phyloP scores from a whole-genome alignment of 2,329 filamentous ascomycete species.

The Didymella pinodella region DNA sequence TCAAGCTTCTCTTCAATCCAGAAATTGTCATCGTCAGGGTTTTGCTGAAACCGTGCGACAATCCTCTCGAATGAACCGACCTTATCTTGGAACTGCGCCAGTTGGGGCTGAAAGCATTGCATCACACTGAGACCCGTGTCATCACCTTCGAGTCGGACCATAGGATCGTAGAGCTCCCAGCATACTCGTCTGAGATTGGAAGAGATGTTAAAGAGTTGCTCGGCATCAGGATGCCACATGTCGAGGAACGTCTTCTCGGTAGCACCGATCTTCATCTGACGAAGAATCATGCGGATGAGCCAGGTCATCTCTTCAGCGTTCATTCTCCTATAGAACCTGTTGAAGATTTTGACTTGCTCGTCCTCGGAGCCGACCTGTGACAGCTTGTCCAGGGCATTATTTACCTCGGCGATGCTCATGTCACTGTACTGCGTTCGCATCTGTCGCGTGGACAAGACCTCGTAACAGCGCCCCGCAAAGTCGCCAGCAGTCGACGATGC shows the following conservation, averaged over 20 bases:
- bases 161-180: conserved; percentile 85
- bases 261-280: conserved; percentile 77
- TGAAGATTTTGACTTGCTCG: conserved; percentile 82
- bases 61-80: conserved; percentile 74
- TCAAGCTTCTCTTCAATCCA: conserved; percentile 99
- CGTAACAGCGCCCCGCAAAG: conserved; percentile 88
- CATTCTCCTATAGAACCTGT: conserved; percentile 88
- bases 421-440: conserved; percentile 76
- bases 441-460: conserved; percentile 83
- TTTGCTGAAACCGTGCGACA: conserved; percentile 71
- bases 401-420: conserved; percentile 90
- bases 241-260: conserved; percentile 90
- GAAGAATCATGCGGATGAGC: conserved; percentile 91
- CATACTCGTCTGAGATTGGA: conserved; percentile 90
- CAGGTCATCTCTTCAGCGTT: conserved; percentile 92
- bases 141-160: conserved; percentile 75
- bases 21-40: conserved; percentile 76
- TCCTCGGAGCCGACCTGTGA: conserved; percentile 79
- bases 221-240: conserved; percentile 63
- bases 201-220: conserved; percentile 79
- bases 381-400: conserved; percentile 81
- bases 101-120: conserved; percentile 95
- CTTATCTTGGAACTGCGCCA: conserved; percentile 89
- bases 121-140: conserved; percentile 80
- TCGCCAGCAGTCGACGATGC: conserved; percentile 75